Percentiles rank a stretch among this genome's conserved stretches.
Conservation (phyloP, 306 rosid species). For the Lathyrus sativus region DNA sequence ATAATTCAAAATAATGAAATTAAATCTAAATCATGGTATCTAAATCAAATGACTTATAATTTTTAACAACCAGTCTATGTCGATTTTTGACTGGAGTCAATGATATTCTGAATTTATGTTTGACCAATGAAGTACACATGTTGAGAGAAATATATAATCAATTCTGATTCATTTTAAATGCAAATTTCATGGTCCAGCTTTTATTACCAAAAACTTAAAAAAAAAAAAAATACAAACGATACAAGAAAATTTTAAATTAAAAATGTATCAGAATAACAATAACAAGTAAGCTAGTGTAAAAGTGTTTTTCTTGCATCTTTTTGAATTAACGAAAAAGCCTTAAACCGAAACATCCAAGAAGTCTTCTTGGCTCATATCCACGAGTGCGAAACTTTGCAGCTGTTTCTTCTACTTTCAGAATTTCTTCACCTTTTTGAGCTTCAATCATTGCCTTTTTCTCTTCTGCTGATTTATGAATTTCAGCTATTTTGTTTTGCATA, state of each 20-base stretch:
- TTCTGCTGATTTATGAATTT: constrained; percentile 65
- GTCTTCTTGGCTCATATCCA: constrained; percentile 66
- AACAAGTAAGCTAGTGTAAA: neutral
- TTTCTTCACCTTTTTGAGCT: constrained; percentile 62
- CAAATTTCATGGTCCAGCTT: constrained; percentile 9
- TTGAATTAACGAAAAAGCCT: neutral
- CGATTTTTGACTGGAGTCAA: no score
- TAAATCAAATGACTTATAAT: no score
- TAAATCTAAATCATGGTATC: no score
- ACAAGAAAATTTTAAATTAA: constrained; percentile 6
- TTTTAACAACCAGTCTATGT: no score
- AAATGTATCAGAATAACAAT: constrained; percentile 2
- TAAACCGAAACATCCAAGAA: constrained; percentile 51
- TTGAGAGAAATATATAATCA: neutral
- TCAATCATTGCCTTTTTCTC: constrained; percentile 69
- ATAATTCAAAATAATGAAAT: no score
- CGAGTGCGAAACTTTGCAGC: constrained; percentile 71
- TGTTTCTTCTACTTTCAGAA: constrained; percentile 65
- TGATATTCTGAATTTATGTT: no score
- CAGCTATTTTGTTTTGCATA: constrained; percentile 70
- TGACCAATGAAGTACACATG: no score
- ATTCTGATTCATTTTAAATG: neutral
- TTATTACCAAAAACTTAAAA: constrained; percentile 10
- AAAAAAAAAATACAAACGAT: neutral
- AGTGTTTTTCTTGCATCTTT: neutral